A percentile compares a stretch with the other conserved stretches of the same genome.
Evolutionary conservation across 2,329 filamentous ascomycete genomes (phyloP).

Genomic region (Colletotrichum graminicola): DNA sequence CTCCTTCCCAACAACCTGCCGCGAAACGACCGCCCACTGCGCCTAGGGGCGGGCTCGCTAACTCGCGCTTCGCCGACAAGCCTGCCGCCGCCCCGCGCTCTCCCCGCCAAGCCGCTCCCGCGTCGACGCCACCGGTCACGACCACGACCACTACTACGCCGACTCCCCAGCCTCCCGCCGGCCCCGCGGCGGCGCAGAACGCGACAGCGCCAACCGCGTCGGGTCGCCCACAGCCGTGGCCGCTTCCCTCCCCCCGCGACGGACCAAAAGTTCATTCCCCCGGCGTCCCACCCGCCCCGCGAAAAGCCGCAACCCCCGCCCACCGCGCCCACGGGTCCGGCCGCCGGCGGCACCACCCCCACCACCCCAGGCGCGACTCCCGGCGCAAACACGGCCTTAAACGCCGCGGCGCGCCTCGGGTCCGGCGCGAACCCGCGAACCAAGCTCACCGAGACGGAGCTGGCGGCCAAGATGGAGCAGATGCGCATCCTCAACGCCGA

Average conservation of each 20-base stretch:
- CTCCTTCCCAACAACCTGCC: constrained; percentile 5
- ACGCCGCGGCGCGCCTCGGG: constrained; percentile 58
- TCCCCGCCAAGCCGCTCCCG: constrained; percentile 30
- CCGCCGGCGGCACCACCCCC: constrained; percentile 22
- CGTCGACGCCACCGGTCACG: constrained; percentile 3
- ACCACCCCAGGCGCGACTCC: constrained; percentile 21
- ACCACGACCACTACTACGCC: constrained; percentile 1
- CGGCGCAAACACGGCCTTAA: constrained; percentile 50
- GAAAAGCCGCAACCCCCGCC: constrained; percentile 44
- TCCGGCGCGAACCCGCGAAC: constrained; percentile 71
- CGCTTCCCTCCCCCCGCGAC: neutral
- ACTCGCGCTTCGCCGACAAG: constrained; percentile 36
- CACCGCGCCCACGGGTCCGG: constrained; percentile 29
- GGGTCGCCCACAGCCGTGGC: neutral
- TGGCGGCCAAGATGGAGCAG: constrained; percentile 70
- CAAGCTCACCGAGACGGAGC: constrained; percentile 70
- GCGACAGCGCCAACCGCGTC: constrained; percentile 3
- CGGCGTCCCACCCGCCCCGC: constrained; percentile 42
- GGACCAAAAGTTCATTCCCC: constrained; percentile 20
- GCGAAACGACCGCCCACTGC: constrained; percentile 20
- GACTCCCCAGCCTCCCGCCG: constrained; percentile 26
- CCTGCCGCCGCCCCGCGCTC: constrained; percentile 35
- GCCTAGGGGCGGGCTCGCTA: constrained; percentile 28
- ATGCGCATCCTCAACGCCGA: constrained; percentile 71
- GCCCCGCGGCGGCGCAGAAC: constrained; percentile 19